phyloP scores from a whole-genome alignment of 2,329 filamentous ascomycete genomes.

The Xylariales sp. region DNA sequence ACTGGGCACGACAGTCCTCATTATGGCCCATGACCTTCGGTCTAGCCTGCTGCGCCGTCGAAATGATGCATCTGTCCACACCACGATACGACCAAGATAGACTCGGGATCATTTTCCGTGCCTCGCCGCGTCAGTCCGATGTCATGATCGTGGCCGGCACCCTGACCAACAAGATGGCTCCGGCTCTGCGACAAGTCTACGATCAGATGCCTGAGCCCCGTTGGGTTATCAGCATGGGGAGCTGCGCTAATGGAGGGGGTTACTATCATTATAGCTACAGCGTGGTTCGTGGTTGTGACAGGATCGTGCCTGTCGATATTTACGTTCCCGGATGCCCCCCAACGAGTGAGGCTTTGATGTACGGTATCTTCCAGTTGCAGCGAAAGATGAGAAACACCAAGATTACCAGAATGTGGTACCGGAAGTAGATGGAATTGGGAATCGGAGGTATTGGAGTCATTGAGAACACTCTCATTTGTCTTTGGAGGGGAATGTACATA shows the following conservation, averaged over 20 bases:
- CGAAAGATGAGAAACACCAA: slow-evolving; percentile 65
- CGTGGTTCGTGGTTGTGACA: slow-evolving; percentile 69
- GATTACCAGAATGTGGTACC: slow-evolving; percentile 54
- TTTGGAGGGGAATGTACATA: slow-evolving; percentile 8
- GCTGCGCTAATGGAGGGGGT: slow-evolving; percentile 77
- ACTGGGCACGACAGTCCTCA: slow-evolving; percentile 80
- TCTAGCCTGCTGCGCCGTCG: slow-evolving; percentile 81
- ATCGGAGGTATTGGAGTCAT: too few species aligned
- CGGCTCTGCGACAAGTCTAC: slow-evolving; percentile 83
- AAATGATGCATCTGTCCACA: slow-evolving; percentile 90
- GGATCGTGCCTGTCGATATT: slow-evolving; percentile 74
- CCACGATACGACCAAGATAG: slow-evolving; percentile 87
- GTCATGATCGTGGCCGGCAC: slow-evolving; percentile 94
- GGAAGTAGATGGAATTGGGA: slow-evolving; percentile 38
- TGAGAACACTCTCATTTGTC: slow-evolving; percentile 9
- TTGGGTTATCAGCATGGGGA: slow-evolving; percentile 82
- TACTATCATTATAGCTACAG: slow-evolving; percentile 86
- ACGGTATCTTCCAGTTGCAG: slow-evolving; percentile 70
- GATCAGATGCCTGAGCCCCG: slow-evolving; percentile 92
- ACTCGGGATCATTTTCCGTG: slow-evolving; percentile 85
- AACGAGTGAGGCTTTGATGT: slow-evolving; percentile 58
- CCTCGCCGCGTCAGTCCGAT: slow-evolving; percentile 81
- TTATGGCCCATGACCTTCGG: slow-evolving; percentile 88
- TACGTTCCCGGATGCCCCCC: slow-evolving; percentile 73
- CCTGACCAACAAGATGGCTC: slow-evolving; percentile 94